Evolutionary conservation across 1,284 basidiomycete species (phyloP), one percentile per base, ranked within the genome.

Genomic region (Pascua sp.): DNA sequence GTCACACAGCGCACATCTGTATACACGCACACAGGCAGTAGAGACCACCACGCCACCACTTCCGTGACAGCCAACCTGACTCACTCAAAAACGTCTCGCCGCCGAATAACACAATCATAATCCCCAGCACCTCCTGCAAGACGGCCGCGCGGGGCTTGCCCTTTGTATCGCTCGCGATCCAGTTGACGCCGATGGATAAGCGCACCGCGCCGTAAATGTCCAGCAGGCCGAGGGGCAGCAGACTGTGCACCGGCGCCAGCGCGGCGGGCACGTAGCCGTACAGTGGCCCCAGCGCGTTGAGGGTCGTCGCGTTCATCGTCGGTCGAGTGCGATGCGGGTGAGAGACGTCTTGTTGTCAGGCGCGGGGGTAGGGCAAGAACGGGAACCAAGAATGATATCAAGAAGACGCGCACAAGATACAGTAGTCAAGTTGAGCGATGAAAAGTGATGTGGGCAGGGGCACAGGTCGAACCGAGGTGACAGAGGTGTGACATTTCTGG

Each of bases 61-160:
- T 32, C 24, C 24, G 24, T 32, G 24, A 32, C 24, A 32, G 4
- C 24, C 24, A 32, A 7, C 24, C 24, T 4, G 11, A 63, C 74
- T 65, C 49, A 77, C 76, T 60, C 0, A 78, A 64, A 45, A 77
- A 76, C 1, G 75, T 77, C 59, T 78, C 76, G 17, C 73, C 75
- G 15, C 76, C 76, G 61, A 76, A 78, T 2, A 78, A 61, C 36
- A 78, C 62, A 0, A 76, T 56, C 60, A 72, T 42, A n/a, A 78
- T 63, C 0, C 75, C 76, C 11, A 72, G 51, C 8, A 67, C 57
- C 55, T 78, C 76, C 54, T 75, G 73, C 54, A 74, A 39, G 11
- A 64, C 55, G 15, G 56, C 64, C 3, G 72, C 66, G 40, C 72
- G 57, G 2, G 49, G 42, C 48, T 57, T 65, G 36, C 57, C 63